phyloP scores from a whole-genome alignment of 176 grass and related monocot genomes.

The Pontederia crassipes region DNA sequence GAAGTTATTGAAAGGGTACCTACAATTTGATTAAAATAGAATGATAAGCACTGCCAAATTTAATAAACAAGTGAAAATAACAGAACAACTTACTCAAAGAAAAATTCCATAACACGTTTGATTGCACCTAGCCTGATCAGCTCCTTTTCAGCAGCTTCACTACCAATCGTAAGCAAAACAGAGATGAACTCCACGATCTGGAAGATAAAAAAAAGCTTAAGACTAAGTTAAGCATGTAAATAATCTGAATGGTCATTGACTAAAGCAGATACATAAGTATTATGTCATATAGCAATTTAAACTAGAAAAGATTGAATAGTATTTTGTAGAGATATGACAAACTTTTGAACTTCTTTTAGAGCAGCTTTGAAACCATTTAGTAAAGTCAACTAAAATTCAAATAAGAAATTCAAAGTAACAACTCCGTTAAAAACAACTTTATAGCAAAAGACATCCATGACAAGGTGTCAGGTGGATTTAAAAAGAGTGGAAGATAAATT shows the following conservation, averaged over 20 bases:
- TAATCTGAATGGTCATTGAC: neutral
- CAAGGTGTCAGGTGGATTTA: neutral
- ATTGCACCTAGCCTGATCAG: slow-evolving; percentile 72
- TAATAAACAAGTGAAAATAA: slow-evolving; percentile 2
- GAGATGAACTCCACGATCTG: slow-evolving; percentile 98
- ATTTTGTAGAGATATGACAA: neutral
- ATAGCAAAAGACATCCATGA: neutral
- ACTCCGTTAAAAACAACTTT: neutral
- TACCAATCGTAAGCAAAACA: slow-evolving; percentile 86
- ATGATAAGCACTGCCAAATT: neutral
- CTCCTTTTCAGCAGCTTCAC: slow-evolving; percentile 83
- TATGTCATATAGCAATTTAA: neutral
- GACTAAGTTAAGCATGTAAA: slow-evolving; percentile 17
- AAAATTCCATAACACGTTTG: slow-evolving; percentile 63
- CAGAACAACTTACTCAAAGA: slow-evolving; percentile 71
- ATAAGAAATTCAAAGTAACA: neutral
- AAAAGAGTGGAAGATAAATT: slow-evolving; percentile 10
- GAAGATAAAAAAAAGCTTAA: slow-evolving; percentile 13
- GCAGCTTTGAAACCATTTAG: neutral
- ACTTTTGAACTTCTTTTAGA: neutral
- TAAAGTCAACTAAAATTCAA: neutral
- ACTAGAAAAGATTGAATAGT: neutral
- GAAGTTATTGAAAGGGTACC: slow-evolving; percentile 97
- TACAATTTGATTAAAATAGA: slow-evolving; percentile 35
- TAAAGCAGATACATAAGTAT: neutral